Percentiles rank a stretch among this genome's conserved stretches.
Conservation (phyloP, 106 monocot genomes). For the Gastrodia elata region DNA sequence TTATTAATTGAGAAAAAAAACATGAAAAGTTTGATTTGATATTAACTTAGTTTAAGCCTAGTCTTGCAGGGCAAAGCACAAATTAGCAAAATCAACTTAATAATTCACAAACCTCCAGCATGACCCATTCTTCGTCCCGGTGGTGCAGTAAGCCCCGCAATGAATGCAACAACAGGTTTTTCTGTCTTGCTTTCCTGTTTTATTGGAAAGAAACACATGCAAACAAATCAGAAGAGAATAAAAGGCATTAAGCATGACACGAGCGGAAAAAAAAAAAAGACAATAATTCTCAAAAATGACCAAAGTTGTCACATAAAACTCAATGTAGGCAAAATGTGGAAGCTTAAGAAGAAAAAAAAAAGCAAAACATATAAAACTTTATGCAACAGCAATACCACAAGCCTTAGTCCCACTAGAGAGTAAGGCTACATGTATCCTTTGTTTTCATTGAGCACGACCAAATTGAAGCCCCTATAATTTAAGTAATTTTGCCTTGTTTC, state of each 20-base stretch:
- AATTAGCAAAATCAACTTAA: neutral
- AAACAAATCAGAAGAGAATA: neutral
- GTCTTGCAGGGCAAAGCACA: neutral
- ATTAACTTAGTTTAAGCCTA: neutral
- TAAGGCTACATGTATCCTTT: no score
- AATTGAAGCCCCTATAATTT: no score
- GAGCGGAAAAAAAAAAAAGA: neutral
- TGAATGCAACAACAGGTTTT: slow-evolving; percentile 90
- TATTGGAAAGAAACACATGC: neutral
- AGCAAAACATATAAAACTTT: no score
- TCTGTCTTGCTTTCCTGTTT: slow-evolving; percentile 64
- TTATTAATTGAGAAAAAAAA: neutral
- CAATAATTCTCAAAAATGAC: neutral
- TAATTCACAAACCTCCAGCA: slow-evolving; percentile 59
- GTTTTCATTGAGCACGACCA: no score
- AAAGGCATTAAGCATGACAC: neutral
- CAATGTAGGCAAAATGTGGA: no score
- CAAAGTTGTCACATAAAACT: no score
- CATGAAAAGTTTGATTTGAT: neutral
- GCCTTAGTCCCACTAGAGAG: no score
- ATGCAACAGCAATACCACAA: no score
- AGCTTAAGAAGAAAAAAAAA: no score
- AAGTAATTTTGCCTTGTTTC: no score
- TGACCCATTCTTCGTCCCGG: slow-evolving; percentile 97
- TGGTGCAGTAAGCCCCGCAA: slow-evolving; percentile 93